phyloP scores from a whole-genome alignment of 139 green algal genomes.

The Tetraselmis chui region DNA sequence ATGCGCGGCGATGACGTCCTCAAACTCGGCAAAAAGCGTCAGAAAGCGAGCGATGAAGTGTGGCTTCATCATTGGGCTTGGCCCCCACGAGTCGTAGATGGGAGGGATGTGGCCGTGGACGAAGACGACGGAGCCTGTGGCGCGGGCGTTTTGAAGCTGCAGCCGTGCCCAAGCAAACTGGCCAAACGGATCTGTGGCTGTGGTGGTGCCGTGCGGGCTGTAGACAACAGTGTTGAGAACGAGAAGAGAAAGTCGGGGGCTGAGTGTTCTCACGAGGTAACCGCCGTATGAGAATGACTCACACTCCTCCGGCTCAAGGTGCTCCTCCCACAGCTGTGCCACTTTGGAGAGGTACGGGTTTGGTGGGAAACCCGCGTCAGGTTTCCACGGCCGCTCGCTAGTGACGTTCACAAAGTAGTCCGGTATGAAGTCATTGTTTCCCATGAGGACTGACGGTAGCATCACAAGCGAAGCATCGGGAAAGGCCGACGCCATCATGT shows the following conservation, averaged over 20 bases:
- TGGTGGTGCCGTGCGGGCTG: background rate
- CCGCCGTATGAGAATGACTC: background rate
- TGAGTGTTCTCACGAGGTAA: background rate
- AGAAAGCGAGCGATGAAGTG: background rate
- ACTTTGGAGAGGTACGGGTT: background rate
- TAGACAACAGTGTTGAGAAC: background rate
- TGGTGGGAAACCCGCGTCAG: background rate
- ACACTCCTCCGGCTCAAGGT: background rate
- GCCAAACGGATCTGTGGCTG: background rate
- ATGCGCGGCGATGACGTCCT: background rate
- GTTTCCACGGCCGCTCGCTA: background rate
- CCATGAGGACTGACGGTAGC: background rate
- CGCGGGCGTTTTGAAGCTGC: background rate
- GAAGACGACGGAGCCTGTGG: background rate
- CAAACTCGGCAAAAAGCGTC: background rate
- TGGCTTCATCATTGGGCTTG: background rate
- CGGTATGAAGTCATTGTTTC: background rate
- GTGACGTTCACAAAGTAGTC: background rate
- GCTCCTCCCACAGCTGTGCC: background rate
- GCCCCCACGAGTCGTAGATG: background rate
- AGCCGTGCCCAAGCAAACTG: background rate
- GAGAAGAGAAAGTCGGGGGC: background rate
- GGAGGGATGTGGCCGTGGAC: background rate
- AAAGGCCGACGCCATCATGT: background rate
- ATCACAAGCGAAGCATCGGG: background rate